Evolutionary conservation across 345 rosid genomes (phyloP), one percentile per base, ranked within the genome.

Genomic region (Dipteronia sinensis): DNA sequence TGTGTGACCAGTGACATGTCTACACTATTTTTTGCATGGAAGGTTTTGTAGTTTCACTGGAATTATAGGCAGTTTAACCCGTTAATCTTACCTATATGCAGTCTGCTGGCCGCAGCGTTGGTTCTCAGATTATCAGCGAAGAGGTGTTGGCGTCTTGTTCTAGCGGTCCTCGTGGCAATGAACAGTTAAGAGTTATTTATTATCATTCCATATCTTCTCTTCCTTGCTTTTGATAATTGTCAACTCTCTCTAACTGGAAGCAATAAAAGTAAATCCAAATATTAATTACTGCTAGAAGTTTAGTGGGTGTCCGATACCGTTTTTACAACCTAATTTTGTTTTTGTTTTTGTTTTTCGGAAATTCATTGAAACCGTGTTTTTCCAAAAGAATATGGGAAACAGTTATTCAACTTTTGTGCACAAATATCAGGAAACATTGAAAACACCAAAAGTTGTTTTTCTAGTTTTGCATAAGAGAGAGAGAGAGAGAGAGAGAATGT

Each of bases 61-160:
- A n/a, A n/a, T n/a, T n/a, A n/a, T n/a, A n/a, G n/a, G n/a, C n/a
- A n/a, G n/a, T n/a, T n/a, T n/a, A n/a, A n/a, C n/a, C n/a, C n/a
- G n/a, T n/a, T n/a, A n/a, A n/a, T n/a, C n/a, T n/a, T n/a, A n/a
- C n/a, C 25, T 46, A 53, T 75, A 40, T 80, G 80, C 92, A 95
- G 99, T 84, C 92, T 55, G 81, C 82, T 81, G 89, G 88, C 64
- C 94, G 97, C 34, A 85, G 81, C 80, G 84, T 86, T 44, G 76
- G 94, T 76, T 82, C 96, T 79, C 90, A 88, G 87, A 90, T 93
- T 77, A 85, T 90, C 67, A 78, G 87, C 53, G 88, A 92, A 79
- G 99, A 93, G 88, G 91, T 92, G 78, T 79, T 95, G 88, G 87
- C 88, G 67, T 87, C 90, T 75, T 95, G 93, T 85, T 84, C 95